Evolutionary conservation across 257 asterid species (phyloP), one percentile per base, ranked within the genome.

Genomic region (Scutellaria galericulata): DNA sequence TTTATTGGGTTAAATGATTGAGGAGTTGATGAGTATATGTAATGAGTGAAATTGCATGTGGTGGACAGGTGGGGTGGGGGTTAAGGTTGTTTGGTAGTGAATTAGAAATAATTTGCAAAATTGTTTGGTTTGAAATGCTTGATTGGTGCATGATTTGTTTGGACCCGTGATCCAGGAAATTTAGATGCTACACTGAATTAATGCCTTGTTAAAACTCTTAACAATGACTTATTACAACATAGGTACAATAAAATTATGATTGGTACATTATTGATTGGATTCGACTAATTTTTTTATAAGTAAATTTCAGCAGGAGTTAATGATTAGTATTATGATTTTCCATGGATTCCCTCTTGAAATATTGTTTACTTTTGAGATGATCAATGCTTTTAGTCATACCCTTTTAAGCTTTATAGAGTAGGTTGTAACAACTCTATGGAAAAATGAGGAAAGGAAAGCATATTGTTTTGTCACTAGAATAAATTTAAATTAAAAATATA

Each of bases 81-180:
- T 65, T 54, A 54, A 71, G 80, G 69, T 74, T 74, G 85, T 71
- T 78, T 81, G 68, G 7, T 71, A 61, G 81, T 81, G 74, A 69
- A 69, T 24, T 71, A 3, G 27, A 18, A 46, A 27, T 66, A 46
- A 48, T 65, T 20, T 48, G 20, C 7, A 45, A 14, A 35, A 7
- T 6, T 39, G 8, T 45, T 58, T 37, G 44, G 7, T 42, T 65
- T 35, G 5, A 31, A 64, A 39, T 58, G 71, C 75, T 56, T 80
- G 78, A 67, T 71, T 79, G 56, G 65, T 59, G 75, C 74, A 64
- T 74, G 65, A 68, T 67, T 52, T 24, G 27, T 24, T 24, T 24
- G 27, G 1, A 24, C 27, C 18, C 18, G 18, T 18, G 18, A 18
- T 18, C 18, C 2, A 24, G 27, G 27, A 24, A 1, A 24, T 24